Percentiles rank a stretch among this genome's conserved stretches.
Evolutionary conservation across 2,329 filamentous ascomycete genomes (phyloP).

Genomic region (Calonectria naviculata): DNA sequence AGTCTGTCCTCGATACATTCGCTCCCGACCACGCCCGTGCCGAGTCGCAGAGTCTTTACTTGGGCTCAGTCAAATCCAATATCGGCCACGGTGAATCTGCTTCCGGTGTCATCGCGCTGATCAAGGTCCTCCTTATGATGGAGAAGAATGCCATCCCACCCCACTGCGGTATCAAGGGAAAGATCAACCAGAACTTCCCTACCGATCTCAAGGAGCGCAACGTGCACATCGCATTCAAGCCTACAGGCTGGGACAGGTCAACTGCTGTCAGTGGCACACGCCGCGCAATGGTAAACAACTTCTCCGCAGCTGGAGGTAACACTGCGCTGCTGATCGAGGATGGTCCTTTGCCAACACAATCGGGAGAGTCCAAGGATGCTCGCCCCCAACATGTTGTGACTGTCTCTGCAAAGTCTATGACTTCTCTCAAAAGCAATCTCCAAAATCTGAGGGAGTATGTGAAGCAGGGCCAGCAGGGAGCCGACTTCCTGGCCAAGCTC

Average conservation of each 20-base stretch:
- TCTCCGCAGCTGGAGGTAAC: constrained; percentile 77
- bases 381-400: constrained; percentile 50
- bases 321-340: constrained; percentile 72
- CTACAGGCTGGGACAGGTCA: constrained; percentile 53
- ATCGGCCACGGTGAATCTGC: constrained; percentile 73
- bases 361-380: constrained; percentile 40
- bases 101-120: constrained; percentile 61
- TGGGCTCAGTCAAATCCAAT: constrained; percentile 74
- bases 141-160: constrained; percentile 58
- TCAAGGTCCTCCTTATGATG: constrained; percentile 65
- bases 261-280: constrained; percentile 45
- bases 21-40: constrained; percentile 48
- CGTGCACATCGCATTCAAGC: constrained; percentile 61
- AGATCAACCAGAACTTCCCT: constrained; percentile 55
- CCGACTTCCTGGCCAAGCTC: constrained; percentile 57
- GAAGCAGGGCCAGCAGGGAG: neutral
- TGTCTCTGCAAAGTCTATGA: constrained; percentile 15
- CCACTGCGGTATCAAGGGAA: constrained; percentile 62
- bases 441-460: neutral
- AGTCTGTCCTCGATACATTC: constrained; percentile 75
- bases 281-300: constrained; percentile 72
- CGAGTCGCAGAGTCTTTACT: constrained; percentile 51
- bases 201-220: constrained; percentile 48
- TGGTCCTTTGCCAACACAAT: constrained; percentile 46
- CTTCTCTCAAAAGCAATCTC: constrained; percentile 9